Evolutionary conservation across 345 rosid species (phyloP), one percentile per base, ranked within the genome.

Genomic region (Dimocarpus longan): DNA sequence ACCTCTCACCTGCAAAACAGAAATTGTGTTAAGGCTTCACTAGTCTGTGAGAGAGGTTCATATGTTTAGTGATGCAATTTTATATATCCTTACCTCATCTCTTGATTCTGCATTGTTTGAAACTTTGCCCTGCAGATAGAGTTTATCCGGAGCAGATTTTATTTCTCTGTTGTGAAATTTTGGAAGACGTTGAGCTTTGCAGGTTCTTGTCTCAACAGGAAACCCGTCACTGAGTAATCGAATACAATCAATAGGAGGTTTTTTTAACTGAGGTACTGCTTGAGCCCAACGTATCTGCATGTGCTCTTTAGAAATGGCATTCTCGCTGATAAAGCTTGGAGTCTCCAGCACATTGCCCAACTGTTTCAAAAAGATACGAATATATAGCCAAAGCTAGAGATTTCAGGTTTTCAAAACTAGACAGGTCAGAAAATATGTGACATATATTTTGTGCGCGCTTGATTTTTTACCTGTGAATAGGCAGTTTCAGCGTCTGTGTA

Each of bases 1-100:
- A 21, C 69, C 59, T 26, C 64, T 57, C 56, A 22, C 50, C 82
- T 75, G 77, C 85, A 70, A 78, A 66, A 70, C n/a, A 66, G 39
- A 69, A 64, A 74, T 32, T 44, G 10, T 22, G 3, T 54, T 46
- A 8, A 78, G 28, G 15, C 50, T 78, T 72, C 43, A 10, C 15
- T 24, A 44, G 63, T 48, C 46, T 16, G 66, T 39, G 50, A 24
- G 59, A 60, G 19, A 10, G 54, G 5, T 39, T 69, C 44, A 39
- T 62, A 19, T 50, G 13, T 71, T 9, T 59, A 63, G 11, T 8
- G 32, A 32, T 72, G 62, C 10, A 37, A n/a, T 48, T 60, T 67
- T 28, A 3, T n/a, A 42, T 21, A 16, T 39, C 52, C 65, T 44
- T 70, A 82, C 85, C 82, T 39, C 50, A 43, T 56, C 70, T 32